These are phyloP conservation scores for Mrakia hoshinonis DNA, from an alignment of 768 basidiomycete species.

Conservation along the genomic window DNA sequence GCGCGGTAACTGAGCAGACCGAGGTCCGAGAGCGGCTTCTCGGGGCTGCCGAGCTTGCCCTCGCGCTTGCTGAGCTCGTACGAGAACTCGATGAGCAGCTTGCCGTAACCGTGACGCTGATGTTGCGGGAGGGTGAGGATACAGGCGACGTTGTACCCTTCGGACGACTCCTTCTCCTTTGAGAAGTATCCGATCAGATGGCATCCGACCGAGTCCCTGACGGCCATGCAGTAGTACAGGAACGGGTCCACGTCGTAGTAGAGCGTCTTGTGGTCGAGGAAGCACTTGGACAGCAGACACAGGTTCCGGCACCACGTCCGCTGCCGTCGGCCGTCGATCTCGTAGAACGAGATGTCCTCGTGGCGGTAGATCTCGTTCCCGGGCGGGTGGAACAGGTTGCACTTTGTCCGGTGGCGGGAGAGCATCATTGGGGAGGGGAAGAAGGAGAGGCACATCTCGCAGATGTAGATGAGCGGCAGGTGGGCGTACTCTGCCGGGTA, in stretches of 20 bases:
- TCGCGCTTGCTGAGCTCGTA: constrained; percentile 90
- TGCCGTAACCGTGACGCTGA: constrained; percentile 91
- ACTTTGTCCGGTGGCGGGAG: constrained; percentile 79
- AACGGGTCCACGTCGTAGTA: constrained; percentile 99
- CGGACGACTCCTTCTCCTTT: constrained; percentile 96
- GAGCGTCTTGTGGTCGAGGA: constrained; percentile 97
- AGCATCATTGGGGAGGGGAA: constrained; percentile 87
- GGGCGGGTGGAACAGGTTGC: constrained; percentile 84
- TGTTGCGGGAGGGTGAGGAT: constrained; percentile 97
- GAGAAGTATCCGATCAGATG: constrained; percentile 98
- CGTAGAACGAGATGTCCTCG: constrained; percentile 94
- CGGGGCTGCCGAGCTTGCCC: constrained; percentile 88
- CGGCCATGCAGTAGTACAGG: constrained; percentile 98
- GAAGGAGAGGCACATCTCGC: constrained; percentile 95
- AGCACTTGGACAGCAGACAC: constrained; percentile 92
- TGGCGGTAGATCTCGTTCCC: constrained; percentile 99
- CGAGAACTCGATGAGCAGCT: constrained; percentile 92
- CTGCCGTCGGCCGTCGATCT: constrained; percentile 94
- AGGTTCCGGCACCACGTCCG: constrained; percentile 94
- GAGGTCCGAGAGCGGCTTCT: constrained; percentile 92
- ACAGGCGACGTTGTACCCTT: constrained; percentile 97
- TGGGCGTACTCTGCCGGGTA: constrained; percentile 98
- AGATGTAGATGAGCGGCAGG: constrained; percentile 87
- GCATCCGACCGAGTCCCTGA: constrained; percentile 79
- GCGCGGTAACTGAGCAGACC: constrained; percentile 87